Percentiles rank a stretch among this genome's conserved stretches.
These are phyloP conservation scores for Meripilus lineatus DNA, from an alignment of 1,284 basidiomycete species.

Conservation along the genomic window DNA sequence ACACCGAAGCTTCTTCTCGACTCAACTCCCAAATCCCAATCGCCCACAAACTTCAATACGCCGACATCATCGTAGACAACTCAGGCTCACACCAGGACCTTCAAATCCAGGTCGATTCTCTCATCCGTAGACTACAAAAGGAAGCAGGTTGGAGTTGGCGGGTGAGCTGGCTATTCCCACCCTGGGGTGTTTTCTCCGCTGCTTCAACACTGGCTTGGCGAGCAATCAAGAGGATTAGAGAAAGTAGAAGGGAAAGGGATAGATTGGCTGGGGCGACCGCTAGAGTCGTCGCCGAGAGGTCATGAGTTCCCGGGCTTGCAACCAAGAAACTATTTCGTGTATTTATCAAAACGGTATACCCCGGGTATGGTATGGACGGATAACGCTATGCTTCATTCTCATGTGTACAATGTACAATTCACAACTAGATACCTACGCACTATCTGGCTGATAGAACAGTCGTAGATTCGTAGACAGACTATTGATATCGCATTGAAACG, in stretches of 20 bases:
- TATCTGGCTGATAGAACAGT: too few species aligned
- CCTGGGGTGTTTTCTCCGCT: slow-evolving; percentile 51
- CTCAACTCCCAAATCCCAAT: slow-evolving; percentile 83
- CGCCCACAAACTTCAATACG: slow-evolving; percentile 74
- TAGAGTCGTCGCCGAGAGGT: too few species aligned
- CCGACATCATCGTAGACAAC: slow-evolving; percentile 89
- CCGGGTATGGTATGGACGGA: too few species aligned
- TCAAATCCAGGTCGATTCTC: slow-evolving; percentile 60
- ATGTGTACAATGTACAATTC: too few species aligned
- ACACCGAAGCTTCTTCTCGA: slow-evolving; percentile 65
- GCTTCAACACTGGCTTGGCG: slow-evolving; percentile 29
- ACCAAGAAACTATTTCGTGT: too few species aligned
- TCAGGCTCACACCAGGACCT: slow-evolving; percentile 72
- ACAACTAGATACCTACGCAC: too few species aligned
- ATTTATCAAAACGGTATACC: too few species aligned
- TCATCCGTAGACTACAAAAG: slow-evolving; percentile 54
- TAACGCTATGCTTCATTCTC: too few species aligned
- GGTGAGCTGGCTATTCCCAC: slow-evolving; percentile 82
- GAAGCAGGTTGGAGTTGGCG: slow-evolving; percentile 62
- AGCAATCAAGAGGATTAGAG: slow-evolving; percentile 18
- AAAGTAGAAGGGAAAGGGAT: slow-evolving; percentile 6
- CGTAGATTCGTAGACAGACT: too few species aligned
- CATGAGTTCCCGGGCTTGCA: too few species aligned
- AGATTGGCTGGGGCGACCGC: too few species aligned
- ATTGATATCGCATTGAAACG: too few species aligned